A percentile compares a stretch with the other conserved stretches of the same genome.
Evolutionary conservation across 768 basidiomycete genomes (phyloP).

Genomic region (Lactarius hengduanensis): DNA sequence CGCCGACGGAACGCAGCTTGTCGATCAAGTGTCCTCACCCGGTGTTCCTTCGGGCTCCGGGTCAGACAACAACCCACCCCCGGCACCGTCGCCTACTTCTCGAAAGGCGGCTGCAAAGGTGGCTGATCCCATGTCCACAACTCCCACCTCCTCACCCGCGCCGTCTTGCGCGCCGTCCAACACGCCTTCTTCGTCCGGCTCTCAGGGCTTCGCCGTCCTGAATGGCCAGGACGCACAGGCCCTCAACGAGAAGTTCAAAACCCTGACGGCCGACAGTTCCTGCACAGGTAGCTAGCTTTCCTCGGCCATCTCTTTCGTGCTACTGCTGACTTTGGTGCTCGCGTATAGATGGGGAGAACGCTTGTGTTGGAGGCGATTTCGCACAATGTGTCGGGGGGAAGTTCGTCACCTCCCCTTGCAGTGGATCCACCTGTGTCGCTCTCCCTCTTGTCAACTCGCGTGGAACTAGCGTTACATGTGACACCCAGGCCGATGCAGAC

Average conservation of each 20-base stretch:
- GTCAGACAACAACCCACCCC: constrained; percentile 4
- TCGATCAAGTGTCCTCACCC: constrained; percentile 38
- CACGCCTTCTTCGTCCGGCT: not conserved
- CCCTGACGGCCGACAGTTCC: constrained; percentile 32
- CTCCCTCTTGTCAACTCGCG: constrained; percentile 43
- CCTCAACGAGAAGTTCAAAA: constrained; percentile 38
- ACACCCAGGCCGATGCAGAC: constrained; percentile 36
- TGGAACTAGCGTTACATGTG: constrained; percentile 43
- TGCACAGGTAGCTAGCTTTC: constrained; percentile 35
- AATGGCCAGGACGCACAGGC: constrained; percentile 41
- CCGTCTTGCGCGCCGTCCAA: constrained; percentile 1
- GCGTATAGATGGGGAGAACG: constrained; percentile 35
- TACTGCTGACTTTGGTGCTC: constrained; percentile 1
- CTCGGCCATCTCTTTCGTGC: not conserved
- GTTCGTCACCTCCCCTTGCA: constrained; percentile 38
- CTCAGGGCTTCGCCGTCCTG: constrained; percentile 29
- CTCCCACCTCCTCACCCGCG: not conserved
- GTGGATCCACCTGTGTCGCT: constrained; percentile 38
- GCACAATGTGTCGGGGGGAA: constrained; percentile 42
- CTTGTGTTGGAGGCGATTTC: constrained; percentile 40
- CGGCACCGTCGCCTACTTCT: constrained; percentile 21
- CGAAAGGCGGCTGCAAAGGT: too few species aligned
- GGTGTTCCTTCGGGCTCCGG: constrained; percentile 31
- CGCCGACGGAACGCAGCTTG: constrained; percentile 48
- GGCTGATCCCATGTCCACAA: not conserved